Base-by-base conservation (phyloP, 371 early-diverging fungal species). In the Mortierella sp. region DNA sequence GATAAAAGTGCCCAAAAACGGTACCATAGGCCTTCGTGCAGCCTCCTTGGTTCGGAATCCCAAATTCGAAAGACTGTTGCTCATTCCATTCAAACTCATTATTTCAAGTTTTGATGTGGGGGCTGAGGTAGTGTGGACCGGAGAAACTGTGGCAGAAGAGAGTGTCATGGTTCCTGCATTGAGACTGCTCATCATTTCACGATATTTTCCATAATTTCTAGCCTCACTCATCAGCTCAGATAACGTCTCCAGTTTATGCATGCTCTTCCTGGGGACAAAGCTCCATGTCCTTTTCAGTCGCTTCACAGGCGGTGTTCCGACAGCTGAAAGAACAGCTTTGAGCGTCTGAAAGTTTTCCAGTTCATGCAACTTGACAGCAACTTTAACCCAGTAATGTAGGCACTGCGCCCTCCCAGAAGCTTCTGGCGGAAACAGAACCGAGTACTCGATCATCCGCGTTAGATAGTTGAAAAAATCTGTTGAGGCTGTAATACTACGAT, bases 391-490 rank as follows among this genome's bases (percentile, higher is more conserved):
- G 59, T 87, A 84, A 61, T 90, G 86, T 32, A 94, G 89, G 22
- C 86, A 85, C 58, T 88, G 88, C 0, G 93, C 92, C 7, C 95
- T 86, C 9, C 86, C 86, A 0, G 89, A 85, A 4, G 92, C 87
- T 40, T 87, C 88, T 43, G 86, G 84, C 0, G 90, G 90, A 40
- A 88, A 83, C 34, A 95, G 79, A 42, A 95, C 88, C 6, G 92
- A 87, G 63, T 87, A 87, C 75, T 95, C 95, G 47, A 95, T 89
- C 63, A 90, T 70, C 10, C 95, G 87, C 8, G 94, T 93, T 28
- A 93, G 67, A 70, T 93, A 94, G 68, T 95, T 95, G 87, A 95
- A 95, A 78, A 93, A 93, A 65, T 93, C 94, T 17, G 94, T 90
- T 1, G 90, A 91, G 3, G 92, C 92, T 31, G 90, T 91, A 28